These are phyloP conservation scores for Aspergillus versicolor DNA, from an alignment of 2,329 filamentous ascomycete genomes.

Conservation along the genomic window DNA sequence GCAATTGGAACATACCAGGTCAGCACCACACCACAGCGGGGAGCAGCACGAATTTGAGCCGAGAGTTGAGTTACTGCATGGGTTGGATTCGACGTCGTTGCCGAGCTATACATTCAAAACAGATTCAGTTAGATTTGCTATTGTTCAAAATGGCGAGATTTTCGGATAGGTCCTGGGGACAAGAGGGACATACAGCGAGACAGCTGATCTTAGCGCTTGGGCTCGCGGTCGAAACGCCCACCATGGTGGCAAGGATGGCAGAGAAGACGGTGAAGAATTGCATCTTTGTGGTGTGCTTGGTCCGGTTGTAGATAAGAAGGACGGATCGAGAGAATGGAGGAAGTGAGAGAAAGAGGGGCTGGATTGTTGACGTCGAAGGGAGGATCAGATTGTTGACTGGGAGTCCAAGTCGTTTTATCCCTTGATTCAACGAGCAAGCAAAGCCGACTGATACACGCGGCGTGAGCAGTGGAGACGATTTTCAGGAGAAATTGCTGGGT, in stretches of 20 bases:
- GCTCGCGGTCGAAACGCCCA: not conserved
- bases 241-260: not conserved
- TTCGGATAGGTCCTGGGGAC: no score
- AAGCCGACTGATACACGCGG: not conserved
- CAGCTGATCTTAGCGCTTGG: slow-evolving; percentile 3
- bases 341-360: not conserved
- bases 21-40: no score
- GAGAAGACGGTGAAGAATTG: slow-evolving; percentile 2
- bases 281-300: not conserved
- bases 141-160: no score
- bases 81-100: no score
- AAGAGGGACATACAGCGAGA: not conserved
- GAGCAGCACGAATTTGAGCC: no score
- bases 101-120: not conserved
- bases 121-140: no score
- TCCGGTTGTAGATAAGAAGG: not conserved
- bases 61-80: no score
- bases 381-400: not conserved
- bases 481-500: not conserved
- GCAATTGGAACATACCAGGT: no score
- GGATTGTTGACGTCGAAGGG: not conserved
- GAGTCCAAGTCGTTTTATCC: not conserved
- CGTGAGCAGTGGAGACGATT: not conserved
- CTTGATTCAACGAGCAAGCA: not conserved
- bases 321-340: no score